Conservation (phyloP, 345 rosid species). For the Abelmoschus esculentus region DNA sequence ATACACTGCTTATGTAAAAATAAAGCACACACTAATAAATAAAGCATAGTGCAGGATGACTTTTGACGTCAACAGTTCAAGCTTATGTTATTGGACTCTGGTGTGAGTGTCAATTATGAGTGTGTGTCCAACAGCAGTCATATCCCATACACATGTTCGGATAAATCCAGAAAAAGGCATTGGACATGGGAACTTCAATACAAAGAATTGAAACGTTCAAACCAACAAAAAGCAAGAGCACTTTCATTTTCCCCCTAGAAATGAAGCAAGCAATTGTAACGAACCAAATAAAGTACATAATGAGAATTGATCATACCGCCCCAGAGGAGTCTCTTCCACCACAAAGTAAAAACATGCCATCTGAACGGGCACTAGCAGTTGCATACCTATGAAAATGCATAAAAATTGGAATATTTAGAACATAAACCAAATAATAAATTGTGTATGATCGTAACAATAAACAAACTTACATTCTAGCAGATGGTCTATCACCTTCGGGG, state of each 20-base stretch:
- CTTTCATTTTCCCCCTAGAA: neutral
- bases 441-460: conserved; percentile 1
- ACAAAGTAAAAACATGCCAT: conserved; percentile 97
- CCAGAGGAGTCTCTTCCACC: conserved; percentile 94
- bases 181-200: neutral
- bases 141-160: neutral
- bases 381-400: conserved; percentile 62
- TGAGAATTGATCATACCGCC: conserved; percentile 41
- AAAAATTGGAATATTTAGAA: conserved; percentile 14
- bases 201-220: neutral
- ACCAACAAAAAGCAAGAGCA: neutral
- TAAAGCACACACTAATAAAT: neutral
- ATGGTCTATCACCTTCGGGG: conserved; percentile 90
- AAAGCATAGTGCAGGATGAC: conserved; percentile 3
- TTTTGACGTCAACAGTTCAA: neutral
- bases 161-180: neutral
- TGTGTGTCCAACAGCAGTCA: neutral
- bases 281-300: neutral
- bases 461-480: conserved; percentile 85
- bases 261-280: neutral
- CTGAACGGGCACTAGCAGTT: conserved; percentile 90
- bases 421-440: neutral
- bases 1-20: neutral
- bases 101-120: neutral
- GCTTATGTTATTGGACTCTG: neutral